phyloP scores from a whole-genome alignment of 2,329 filamentous ascomycete genomes.

The Byssothecium circinans region DNA sequence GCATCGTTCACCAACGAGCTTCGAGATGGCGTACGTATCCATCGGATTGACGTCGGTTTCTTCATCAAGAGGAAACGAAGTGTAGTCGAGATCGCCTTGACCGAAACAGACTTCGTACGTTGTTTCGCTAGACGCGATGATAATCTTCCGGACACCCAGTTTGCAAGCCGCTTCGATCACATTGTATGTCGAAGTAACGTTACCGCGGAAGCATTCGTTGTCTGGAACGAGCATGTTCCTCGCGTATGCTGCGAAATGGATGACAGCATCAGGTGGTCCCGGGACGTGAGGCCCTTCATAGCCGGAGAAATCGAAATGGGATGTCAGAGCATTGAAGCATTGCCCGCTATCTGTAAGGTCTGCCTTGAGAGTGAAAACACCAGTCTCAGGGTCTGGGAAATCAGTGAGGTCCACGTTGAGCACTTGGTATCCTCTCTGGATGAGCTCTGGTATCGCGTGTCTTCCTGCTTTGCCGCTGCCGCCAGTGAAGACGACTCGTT shows the following conservation, averaged over 20 bases:
- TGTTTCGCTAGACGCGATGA: constrained; percentile 62
- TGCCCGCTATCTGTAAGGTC: constrained; percentile 55
- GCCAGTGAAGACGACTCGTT: constrained; percentile 49
- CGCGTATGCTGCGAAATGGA: constrained; percentile 61
- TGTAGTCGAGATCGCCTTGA: constrained; percentile 60
- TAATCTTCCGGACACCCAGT: constrained; percentile 62
- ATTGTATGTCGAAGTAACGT: constrained; percentile 61
- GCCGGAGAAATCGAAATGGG: constrained; percentile 58
- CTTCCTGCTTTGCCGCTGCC: constrained; percentile 57
- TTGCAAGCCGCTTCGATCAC: constrained; percentile 65
- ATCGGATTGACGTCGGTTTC: constrained; percentile 62
- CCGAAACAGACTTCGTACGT: constrained; percentile 65
- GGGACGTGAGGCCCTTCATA: constrained; percentile 50
- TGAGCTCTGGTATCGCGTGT: constrained; percentile 57
- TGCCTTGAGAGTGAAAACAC: constrained; percentile 57
- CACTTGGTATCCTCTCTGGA: constrained; percentile 54
- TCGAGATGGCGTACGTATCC: constrained; percentile 64
- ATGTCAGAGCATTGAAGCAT: constrained; percentile 54
- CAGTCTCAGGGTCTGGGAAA: constrained; percentile 46
- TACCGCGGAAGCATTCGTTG: constrained; percentile 60
- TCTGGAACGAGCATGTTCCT: constrained; percentile 63
- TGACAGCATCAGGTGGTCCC: constrained; percentile 59
- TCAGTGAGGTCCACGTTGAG: constrained; percentile 59
- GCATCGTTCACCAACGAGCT: constrained; percentile 61
- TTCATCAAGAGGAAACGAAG: constrained; percentile 62